Percentiles rank a stretch among this genome's conserved stretches.
These are phyloP conservation scores for Cicer yamashitae DNA, from an alignment of 306 rosid genomes.

Conservation along the genomic window DNA sequence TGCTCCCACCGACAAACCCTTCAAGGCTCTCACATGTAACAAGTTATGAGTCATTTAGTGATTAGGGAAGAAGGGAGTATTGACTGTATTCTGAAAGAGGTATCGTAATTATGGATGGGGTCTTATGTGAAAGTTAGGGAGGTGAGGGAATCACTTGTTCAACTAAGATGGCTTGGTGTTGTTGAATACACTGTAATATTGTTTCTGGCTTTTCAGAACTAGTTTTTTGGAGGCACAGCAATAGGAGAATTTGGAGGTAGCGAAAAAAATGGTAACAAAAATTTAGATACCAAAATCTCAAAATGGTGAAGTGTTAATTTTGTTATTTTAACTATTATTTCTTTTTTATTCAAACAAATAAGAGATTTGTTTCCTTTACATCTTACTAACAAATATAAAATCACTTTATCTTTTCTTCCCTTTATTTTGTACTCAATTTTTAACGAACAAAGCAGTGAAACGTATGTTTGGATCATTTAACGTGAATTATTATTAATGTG, in stretches of 20 bases:
- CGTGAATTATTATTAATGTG: conserved; percentile 9
- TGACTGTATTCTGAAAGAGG: neutral
- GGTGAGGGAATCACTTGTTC: neutral
- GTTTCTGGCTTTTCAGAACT: neutral
- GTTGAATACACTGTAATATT: neutral
- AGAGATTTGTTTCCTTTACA: neutral
- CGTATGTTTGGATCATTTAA: conserved; percentile 17
- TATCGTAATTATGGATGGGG: neutral
- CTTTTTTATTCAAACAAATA: neutral
- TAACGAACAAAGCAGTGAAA: neutral
- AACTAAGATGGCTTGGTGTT: neutral
- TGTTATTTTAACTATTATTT: neutral
- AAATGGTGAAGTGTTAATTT: neutral
- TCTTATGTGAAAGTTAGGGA: neutral
- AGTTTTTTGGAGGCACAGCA: neutral
- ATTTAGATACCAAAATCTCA: no score
- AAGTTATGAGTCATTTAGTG: neutral
- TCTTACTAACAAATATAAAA: neutral
- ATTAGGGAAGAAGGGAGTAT: neutral
- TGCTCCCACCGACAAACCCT: neutral
- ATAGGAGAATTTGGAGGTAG: neutral
- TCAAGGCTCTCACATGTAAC: neutral
- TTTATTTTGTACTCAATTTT: neutral
- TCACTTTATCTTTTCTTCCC: neutral
- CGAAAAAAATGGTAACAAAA: neutral